Percentiles rank a stretch among this genome's conserved stretches.
Conservation (phyloP, 176 grass and related monocot genomes). For the Canna indica region DNA sequence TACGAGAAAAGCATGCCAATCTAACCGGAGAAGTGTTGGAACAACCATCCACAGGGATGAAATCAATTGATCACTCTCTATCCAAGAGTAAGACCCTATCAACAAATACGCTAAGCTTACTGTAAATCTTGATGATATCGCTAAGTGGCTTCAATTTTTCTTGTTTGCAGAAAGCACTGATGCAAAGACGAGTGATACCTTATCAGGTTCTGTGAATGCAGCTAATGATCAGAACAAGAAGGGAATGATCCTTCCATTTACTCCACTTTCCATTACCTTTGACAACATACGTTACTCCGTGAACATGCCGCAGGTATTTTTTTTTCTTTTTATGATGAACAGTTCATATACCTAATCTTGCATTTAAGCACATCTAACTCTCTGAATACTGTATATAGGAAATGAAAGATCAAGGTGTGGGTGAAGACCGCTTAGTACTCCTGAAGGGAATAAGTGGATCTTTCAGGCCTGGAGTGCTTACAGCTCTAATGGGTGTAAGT, state of each 20-base stretch:
- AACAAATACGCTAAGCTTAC: neutral
- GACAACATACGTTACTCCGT: slow-evolving; percentile 76
- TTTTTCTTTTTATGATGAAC: neutral
- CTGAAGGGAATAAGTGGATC: slow-evolving; percentile 79
- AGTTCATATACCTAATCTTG: neutral
- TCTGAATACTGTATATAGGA: slow-evolving; percentile 26
- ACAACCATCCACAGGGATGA: slow-evolving; percentile 30
- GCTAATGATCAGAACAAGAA: slow-evolving; percentile 31
- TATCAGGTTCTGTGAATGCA: slow-evolving; percentile 26
- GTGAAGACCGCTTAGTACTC: slow-evolving; percentile 55
- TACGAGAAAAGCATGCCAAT: slow-evolving; percentile 61
- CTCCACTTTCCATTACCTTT: slow-evolving; percentile 67
- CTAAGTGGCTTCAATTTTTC: neutral
- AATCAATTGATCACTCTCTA: slow-evolving; percentile 25
- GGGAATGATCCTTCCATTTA: slow-evolving; percentile 93
- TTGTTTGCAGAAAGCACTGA: neutral
- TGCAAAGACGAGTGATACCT: no score
- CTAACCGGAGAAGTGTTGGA: slow-evolving; percentile 41
- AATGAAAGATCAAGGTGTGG: slow-evolving; percentile 81
- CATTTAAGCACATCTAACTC: neutral
- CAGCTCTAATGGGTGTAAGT: slow-evolving; percentile 91
- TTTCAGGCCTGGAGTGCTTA: slow-evolving; percentile 88
- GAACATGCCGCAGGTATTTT: slow-evolving; percentile 85
- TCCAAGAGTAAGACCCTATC: slow-evolving; percentile 5
- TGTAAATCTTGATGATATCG: neutral